Evolutionary conservation across 2,329 filamentous ascomycete genomes (phyloP).

Genomic region (Aspergillus sp.): DNA sequence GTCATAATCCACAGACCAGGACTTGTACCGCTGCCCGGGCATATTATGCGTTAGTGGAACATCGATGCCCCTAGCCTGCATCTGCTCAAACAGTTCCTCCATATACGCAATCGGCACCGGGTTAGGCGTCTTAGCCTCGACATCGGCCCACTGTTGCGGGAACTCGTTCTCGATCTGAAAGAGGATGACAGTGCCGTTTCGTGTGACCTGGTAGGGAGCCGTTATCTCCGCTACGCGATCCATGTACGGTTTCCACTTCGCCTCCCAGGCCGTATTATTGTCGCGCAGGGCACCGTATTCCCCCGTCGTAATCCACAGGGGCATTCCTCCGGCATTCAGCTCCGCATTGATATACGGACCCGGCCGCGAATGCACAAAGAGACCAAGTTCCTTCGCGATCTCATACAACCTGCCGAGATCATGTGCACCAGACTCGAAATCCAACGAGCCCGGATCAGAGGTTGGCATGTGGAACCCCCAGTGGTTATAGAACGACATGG

Average conservation of each 20-base stretch:
- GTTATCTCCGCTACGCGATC: constrained; percentile 61
- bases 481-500: constrained; percentile 46
- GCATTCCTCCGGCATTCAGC: constrained; percentile 53
- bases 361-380: constrained; percentile 57
- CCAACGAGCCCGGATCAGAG: constrained; percentile 38
- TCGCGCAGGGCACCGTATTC: constrained; percentile 52
- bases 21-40: constrained; percentile 54
- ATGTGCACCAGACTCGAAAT: constrained; percentile 57
- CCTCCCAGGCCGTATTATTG: constrained; percentile 56
- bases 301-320: constrained; percentile 54
- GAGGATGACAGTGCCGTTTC: constrained; percentile 76
- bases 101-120: constrained; percentile 57
- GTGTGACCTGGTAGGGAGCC: constrained; percentile 69
- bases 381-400: constrained; percentile 55
- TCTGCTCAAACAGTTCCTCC: constrained; percentile 56
- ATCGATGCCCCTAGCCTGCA: constrained; percentile 52
- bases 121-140: constrained; percentile 27
- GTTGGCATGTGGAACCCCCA: constrained; percentile 38
- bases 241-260: constrained; percentile 13
- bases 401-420: constrained; percentile 57
- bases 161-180: constrained; percentile 84
- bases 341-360: constrained; percentile 60
- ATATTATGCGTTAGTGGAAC: constrained; percentile 58
- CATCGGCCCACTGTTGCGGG: constrained; percentile 5
- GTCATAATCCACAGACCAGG: constrained; percentile 61